These are phyloP conservation scores for Vitis rupestris DNA, from an alignment of 164 flowering plant species.

Conservation along the genomic window DNA sequence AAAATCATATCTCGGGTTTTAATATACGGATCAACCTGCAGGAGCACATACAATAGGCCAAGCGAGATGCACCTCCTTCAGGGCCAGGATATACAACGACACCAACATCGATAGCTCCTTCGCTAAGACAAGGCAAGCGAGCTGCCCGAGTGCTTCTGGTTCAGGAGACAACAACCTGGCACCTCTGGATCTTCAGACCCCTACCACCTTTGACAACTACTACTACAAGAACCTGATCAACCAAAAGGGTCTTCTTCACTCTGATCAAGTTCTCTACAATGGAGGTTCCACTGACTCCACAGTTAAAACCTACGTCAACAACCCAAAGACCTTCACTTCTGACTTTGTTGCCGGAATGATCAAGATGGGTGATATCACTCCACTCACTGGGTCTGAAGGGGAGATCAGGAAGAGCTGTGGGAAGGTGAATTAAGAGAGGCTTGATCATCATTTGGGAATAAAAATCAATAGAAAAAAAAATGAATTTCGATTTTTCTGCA, in stretches of 20 bases:
- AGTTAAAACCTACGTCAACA: conserved; percentile 26
- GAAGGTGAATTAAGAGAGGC: conserved; percentile 19
- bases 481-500: no score
- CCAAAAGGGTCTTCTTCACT: conserved; percentile 37
- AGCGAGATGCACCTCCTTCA: conserved; percentile 34
- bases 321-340: conserved; percentile 5
- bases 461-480: background rate
- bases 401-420: conserved; percentile 39
- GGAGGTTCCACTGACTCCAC: conserved; percentile 39
- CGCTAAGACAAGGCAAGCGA: conserved; percentile 17
- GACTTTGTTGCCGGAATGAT: conserved; percentile 42
- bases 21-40: background rate
- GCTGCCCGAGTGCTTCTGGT: conserved; percentile 25
- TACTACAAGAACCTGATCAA: conserved; percentile 35
- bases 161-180: conserved; percentile 36
- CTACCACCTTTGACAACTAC: conserved; percentile 26
- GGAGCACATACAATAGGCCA: conserved; percentile 47
- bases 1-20: no score
- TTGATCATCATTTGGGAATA: no score
- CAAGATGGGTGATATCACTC: conserved; percentile 43
- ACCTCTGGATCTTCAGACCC: conserved; percentile 34
- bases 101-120: conserved; percentile 29
- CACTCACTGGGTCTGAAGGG: conserved; percentile 47
- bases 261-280: conserved; percentile 38
- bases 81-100: conserved; percentile 40